Evolutionary conservation across 192 early-diverging fungal genomes (phyloP), one percentile per base, ranked within the genome.

Genomic region (Linnemannia zychae): DNA sequence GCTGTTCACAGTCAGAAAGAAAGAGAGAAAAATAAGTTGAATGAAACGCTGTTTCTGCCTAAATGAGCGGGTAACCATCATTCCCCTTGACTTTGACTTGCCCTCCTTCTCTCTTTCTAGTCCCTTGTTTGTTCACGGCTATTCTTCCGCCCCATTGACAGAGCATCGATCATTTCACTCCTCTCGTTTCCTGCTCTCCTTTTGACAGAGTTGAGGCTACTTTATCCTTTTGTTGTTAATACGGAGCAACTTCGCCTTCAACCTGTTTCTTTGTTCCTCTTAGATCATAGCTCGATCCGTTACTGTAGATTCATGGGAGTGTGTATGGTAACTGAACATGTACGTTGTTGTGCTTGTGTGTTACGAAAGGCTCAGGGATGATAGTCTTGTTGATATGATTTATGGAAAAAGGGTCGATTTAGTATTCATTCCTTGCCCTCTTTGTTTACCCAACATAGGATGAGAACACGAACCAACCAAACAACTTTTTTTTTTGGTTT

Each of bases 61-160:
- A 57, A 57, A 57, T 28, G 57, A 63, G 57, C 57, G 57, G 24
- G 57, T 63, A 63, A 63, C 11, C 57, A 31, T 63, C n/a, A n/a
- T n/a, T n/a, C 28, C 57, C 24, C 12, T 63, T 4, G 57, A n/a
- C n/a, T n/a, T 12, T 63, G 40, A 31, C 28, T 63, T 63, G 57
- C 57, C 57, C 1, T 49, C 12, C 24, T 60, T 60, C 57, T 44
- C 40, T 44, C 40, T 9, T 6, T n/a, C n/a, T n/a, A n/a, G n/a
- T 60, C 28, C 12, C 7, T 60, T 60, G 20, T 28, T 60, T 24
- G 57, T 28, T 12, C 24, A 60, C 22, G 57, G 24, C 28, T 31
- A 31, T 63, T 63, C 28, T 63, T 63, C 57, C 57, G 28, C 24
- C 28, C 57, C 24, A 2, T 49, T 17, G 1, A 3, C 53, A 28